phyloP scores from a whole-genome alignment of 1,284 basidiomycete species.

The Cystobasidium sp. region DNA sequence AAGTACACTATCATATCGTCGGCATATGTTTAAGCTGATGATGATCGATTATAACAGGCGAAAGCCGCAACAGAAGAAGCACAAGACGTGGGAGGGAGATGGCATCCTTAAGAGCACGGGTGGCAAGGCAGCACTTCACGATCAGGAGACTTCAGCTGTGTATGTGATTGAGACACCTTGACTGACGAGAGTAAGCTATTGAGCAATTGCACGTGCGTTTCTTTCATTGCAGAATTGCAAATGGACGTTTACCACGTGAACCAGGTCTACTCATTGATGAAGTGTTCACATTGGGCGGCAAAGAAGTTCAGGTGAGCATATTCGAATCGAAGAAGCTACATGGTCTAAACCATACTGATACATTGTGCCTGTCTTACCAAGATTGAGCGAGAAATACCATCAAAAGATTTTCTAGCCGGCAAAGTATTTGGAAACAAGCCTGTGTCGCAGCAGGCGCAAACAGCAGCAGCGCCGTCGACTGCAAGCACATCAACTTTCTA shows the following conservation, averaged over 20 bases:
- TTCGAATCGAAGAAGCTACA: too few species aligned
- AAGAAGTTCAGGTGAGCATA: slow-evolving; percentile 62
- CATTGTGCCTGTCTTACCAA: background rate
- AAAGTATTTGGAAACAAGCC: slow-evolving; percentile 61
- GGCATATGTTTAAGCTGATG: background rate
- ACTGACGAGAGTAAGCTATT: too few species aligned
- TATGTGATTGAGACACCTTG: background rate
- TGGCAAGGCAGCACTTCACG: slow-evolving; percentile 34
- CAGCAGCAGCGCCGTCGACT: background rate
- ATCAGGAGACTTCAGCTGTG: slow-evolving; percentile 25
- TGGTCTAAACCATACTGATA: background rate
- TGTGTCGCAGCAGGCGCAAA: background rate
- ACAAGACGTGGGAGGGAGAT: slow-evolving; percentile 82
- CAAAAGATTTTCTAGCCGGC: slow-evolving; percentile 65
- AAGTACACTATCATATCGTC: background rate
- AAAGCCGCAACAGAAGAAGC: slow-evolving; percentile 75
- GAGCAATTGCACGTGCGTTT: background rate
- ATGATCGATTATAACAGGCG: slow-evolving; percentile 56
- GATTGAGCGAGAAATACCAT: slow-evolving; percentile 33
- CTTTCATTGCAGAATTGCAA: slow-evolving; percentile 7
- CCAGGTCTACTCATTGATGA: slow-evolving; percentile 46
- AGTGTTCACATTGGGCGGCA: slow-evolving; percentile 68
- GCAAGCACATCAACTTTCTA: slow-evolving; percentile 25
- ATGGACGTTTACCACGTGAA: slow-evolving; percentile 27
- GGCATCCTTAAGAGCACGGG: slow-evolving; percentile 53